Evolutionary conservation across 2,329 filamentous ascomycete genomes (phyloP).

Genomic region (Elsinoe perseae): DNA sequence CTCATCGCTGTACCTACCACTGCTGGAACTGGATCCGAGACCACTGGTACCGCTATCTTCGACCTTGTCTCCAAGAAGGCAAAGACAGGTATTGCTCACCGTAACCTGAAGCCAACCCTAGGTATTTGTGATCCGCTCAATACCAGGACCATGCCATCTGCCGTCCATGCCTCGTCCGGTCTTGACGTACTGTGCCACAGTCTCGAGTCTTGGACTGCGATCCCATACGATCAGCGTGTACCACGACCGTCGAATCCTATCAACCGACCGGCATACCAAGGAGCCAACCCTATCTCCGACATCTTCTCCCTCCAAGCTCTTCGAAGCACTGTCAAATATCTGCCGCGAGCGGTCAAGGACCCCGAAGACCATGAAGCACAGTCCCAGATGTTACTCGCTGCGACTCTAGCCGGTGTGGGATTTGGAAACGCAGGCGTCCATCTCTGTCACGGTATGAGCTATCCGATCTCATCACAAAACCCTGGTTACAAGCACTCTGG

Average conservation of each 20-base stretch:
- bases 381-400: conserved; percentile 87
- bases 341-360: conserved; percentile 77
- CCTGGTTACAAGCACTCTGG: conserved; percentile 80
- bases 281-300: conserved; percentile 94
- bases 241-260: conserved; percentile 86
- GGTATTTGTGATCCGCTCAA: conserved; percentile 84
- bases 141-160: conserved; percentile 89
- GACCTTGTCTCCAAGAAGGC: conserved; percentile 82
- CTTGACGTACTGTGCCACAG: conserved; percentile 93
- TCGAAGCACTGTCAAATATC: conserved; percentile 77
- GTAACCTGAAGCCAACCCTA: conserved; percentile 88
- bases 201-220: conserved; percentile 95
- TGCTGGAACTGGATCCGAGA: conserved; percentile 83
- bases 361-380: conserved; percentile 91
- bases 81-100: conserved; percentile 93
- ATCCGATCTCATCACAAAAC: conserved; percentile 94
- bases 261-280: conserved; percentile 86
- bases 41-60: conserved; percentile 96
- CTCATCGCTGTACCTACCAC: conserved; percentile 80
- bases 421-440: conserved; percentile 98
- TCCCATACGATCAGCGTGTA: conserved; percentile 79
- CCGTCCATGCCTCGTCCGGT: conserved; percentile 84
- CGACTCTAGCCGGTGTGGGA: conserved; percentile 87
- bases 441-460: conserved; percentile 85
- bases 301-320: conserved; percentile 90